Evolutionary conservation across 305 asterid species (phyloP).

Genomic region (Andrographis paniculata): DNA sequence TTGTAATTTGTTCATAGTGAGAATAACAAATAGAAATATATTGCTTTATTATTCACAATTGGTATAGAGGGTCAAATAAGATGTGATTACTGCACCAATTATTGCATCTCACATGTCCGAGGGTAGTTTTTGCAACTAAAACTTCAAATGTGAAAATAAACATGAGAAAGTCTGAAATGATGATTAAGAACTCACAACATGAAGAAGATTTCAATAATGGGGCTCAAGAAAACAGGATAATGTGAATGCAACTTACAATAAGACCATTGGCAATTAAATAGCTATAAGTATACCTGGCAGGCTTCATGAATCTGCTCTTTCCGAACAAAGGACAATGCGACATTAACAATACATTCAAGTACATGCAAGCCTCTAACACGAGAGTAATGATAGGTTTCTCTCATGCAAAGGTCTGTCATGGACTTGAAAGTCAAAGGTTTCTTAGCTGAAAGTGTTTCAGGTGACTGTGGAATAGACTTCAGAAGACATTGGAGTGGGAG

Average conservation of each 20-base stretch:
- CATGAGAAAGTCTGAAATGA: not conserved
- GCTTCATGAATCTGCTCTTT: slow-evolving; percentile 84
- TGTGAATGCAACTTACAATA: slow-evolving; percentile 13
- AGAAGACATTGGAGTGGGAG: slow-evolving; percentile 65
- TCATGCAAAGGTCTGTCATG: slow-evolving; percentile 51
- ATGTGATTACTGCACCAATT: slow-evolving; percentile 13
- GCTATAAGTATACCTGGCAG: slow-evolving; percentile 44
- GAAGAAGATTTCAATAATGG: slow-evolving; percentile 10
- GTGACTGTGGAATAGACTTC: slow-evolving; percentile 33
- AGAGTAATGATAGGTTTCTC: slow-evolving; percentile 82
- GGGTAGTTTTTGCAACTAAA: slow-evolving; percentile 4
- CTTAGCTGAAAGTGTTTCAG: slow-evolving; percentile 36
- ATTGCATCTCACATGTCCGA: slow-evolving; percentile 1
- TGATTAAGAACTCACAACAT: not conserved
- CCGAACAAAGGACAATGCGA: slow-evolving; percentile 70
- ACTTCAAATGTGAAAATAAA: slow-evolving; percentile 10
- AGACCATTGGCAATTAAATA: slow-evolving; percentile 10
- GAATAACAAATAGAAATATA: too few species aligned
- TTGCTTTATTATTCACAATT: too few species aligned
- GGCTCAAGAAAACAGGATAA: slow-evolving; percentile 15
- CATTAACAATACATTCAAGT: slow-evolving; percentile 58
- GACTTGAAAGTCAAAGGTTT: slow-evolving; percentile 28
- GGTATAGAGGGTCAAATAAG: too few species aligned
- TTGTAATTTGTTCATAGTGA: too few species aligned
- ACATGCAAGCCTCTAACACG: slow-evolving; percentile 80